These are phyloP conservation scores for Panicum miliaceum DNA, from an alignment of 176 grass and related monocot genomes.

Conservation along the genomic window DNA sequence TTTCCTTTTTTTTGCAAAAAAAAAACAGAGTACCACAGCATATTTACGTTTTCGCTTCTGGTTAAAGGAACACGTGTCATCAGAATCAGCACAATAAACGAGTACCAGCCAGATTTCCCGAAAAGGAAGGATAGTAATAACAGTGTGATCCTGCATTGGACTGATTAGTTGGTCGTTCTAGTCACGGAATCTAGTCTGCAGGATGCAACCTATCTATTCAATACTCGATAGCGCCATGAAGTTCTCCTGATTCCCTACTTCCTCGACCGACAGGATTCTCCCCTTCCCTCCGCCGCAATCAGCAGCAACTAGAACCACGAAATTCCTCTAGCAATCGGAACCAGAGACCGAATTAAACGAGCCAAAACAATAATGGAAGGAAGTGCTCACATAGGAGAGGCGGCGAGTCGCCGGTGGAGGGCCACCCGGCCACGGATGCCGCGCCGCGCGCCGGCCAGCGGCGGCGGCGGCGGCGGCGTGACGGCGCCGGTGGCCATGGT, in stretches of 20 bases:
- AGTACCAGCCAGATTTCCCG: neutral
- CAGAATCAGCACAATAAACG: neutral
- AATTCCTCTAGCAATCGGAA: neutral
- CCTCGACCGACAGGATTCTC: neutral
- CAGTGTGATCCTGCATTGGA: conserved; percentile 22
- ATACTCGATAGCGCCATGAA: neutral
- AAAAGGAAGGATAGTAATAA: neutral
- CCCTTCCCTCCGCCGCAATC: neutral
- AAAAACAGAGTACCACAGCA: neutral
- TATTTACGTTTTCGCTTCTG: neutral
- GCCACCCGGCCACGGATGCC: conserved; percentile 7
- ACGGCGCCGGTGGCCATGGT: conserved; percentile 47
- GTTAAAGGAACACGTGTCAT: neutral
- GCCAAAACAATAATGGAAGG: neutral
- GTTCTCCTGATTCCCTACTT: neutral
- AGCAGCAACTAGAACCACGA: neutral
- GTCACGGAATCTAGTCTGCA: neutral
- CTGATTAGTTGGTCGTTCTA: neutral
- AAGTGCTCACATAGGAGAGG: conserved; percentile 52
- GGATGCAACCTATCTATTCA: neutral
- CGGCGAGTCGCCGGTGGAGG: conserved; percentile 44
- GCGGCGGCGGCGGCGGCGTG: conserved; percentile 31
- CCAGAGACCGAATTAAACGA: neutral
- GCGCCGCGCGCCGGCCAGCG: conserved; percentile 25
- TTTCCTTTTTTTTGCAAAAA: neutral